A percentile compares a stretch with the other conserved stretches of the same genome.
These are phyloP conservation scores for Chimonanthus salicifolius DNA, from an alignment of 164 flowering plant species.

Conservation along the genomic window DNA sequence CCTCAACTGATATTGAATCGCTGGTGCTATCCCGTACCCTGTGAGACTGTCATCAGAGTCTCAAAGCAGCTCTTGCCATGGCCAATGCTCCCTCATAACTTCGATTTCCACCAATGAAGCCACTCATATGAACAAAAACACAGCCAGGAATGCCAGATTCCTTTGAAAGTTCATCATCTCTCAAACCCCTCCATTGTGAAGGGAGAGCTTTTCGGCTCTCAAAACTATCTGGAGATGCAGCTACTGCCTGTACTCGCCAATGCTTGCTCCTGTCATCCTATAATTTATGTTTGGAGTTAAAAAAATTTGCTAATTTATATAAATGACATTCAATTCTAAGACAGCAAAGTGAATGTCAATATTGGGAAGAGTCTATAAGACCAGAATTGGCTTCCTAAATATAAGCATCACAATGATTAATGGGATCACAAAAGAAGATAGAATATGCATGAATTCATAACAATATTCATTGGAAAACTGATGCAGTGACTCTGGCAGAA, in stretches of 20 bases:
- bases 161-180: conserved; percentile 69
- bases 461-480: background rate
- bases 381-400: too few species aligned
- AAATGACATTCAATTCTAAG: too few species aligned
- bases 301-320: background rate
- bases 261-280: conserved; percentile 65
- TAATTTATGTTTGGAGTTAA: conserved; percentile 5
- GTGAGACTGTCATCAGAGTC: conserved; percentile 5
- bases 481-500: background rate
- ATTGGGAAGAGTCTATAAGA: too few species aligned
- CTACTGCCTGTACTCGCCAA: conserved; percentile 95
- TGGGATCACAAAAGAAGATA: background rate
- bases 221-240: conserved; percentile 72
- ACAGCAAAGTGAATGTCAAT: too few species aligned
- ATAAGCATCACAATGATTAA: too few species aligned
- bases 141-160: conserved; percentile 71
- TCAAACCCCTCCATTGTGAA: conserved; percentile 80
- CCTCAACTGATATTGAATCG: background rate
- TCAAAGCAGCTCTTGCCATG: conserved; percentile 78
- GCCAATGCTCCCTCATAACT: conserved; percentile 83
- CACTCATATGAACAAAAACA: conserved; percentile 91
- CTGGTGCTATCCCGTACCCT: background rate
- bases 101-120: conserved; percentile 84
- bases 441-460: background rate
- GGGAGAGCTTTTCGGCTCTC: conserved; percentile 87